Conservation (phyloP, 139 green algal species). For the Chlamydomonas sp. region DNA sequence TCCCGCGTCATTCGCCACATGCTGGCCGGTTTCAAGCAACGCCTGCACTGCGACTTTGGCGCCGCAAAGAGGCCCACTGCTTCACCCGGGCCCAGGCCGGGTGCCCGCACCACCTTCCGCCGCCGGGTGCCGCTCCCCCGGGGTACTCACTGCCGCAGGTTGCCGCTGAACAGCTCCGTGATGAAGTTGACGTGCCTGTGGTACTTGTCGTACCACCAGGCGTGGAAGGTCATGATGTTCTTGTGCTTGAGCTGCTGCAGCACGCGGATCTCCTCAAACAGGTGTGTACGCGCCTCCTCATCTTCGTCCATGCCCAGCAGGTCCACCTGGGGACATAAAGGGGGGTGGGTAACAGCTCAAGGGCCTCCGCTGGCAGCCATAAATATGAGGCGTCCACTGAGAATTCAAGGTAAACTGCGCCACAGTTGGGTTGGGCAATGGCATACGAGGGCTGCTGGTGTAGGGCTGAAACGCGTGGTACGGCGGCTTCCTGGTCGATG, state of each 20-base stretch:
- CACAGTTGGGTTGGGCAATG: too few relatives aligned
- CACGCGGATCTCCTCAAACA: slow-evolving; percentile 87
- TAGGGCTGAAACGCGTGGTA: too few relatives aligned
- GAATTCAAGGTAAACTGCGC: too few relatives aligned
- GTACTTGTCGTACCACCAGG: slow-evolving; percentile 39
- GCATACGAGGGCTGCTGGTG: too few relatives aligned
- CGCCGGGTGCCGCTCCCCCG: too few relatives aligned
- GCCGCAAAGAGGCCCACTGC: background rate
- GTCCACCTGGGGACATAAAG: background rate
- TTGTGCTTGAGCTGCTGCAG: slow-evolving; percentile 95
- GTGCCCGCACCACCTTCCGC: too few relatives aligned
- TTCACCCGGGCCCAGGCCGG: background rate
- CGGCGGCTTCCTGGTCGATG: too few relatives aligned
- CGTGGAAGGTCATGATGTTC: slow-evolving; percentile 86
- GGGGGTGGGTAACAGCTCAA: background rate
- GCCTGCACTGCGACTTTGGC: background rate
- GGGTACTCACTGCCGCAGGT: slow-evolving; percentile 83
- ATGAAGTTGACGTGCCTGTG: slow-evolving; percentile 79
- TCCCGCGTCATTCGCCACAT: background rate
- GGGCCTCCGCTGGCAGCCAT: too few relatives aligned
- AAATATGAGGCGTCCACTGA: too few relatives aligned
- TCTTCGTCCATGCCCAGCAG: slow-evolving; percentile 27
- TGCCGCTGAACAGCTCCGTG: slow-evolving; percentile 97
- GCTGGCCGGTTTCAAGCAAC: too few relatives aligned
- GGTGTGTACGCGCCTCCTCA: slow-evolving; percentile 38